Evolutionary conservation across 2,329 filamentous ascomycete species (phyloP).

Genomic region (Fusarium sp.): DNA sequence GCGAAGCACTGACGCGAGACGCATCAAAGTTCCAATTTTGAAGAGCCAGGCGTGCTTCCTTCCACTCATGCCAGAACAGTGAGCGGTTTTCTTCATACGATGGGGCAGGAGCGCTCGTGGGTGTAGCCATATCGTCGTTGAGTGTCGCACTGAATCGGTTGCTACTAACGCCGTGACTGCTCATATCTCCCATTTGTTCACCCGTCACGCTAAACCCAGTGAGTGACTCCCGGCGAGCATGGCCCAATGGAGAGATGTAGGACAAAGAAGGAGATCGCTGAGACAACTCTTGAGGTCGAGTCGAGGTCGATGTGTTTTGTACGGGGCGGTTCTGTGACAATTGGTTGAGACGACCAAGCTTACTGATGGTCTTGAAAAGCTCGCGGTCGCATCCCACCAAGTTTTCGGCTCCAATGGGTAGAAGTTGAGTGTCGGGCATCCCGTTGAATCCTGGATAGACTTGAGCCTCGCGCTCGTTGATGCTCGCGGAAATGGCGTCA

Average conservation of each 20-base stretch:
- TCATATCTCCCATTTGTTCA: slow-evolving; percentile 46
- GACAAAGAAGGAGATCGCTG: slow-evolving; percentile 53
- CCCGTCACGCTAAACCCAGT: slow-evolving; percentile 40
- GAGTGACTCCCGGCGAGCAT: slow-evolving; percentile 54
- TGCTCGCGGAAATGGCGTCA: slow-evolving; percentile 89
- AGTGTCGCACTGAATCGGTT: slow-evolving; percentile 71
- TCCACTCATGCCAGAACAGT: slow-evolving; percentile 89
- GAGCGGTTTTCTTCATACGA: slow-evolving; percentile 68
- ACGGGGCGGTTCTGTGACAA: slow-evolving; percentile 77
- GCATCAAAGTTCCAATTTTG: slow-evolving; percentile 84
- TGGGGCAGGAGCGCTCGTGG: slow-evolving; percentile 55
- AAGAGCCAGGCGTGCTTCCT: slow-evolving; percentile 78
- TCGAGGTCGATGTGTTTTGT: slow-evolving; percentile 48
- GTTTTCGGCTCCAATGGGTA: slow-evolving; percentile 78
- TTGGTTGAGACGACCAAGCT: slow-evolving; percentile 85
- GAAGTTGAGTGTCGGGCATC: slow-evolving; percentile 59
- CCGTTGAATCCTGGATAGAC: slow-evolving; percentile 75
- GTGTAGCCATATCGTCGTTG: slow-evolving; percentile 64
- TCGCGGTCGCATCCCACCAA: slow-evolving; percentile 87
- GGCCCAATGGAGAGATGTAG: slow-evolving; percentile 54
- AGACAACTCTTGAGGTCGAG: slow-evolving; percentile 22
- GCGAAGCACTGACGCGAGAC: slow-evolving; percentile 60
- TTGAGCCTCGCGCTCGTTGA: slow-evolving; percentile 91
- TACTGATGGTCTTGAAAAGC: slow-evolving; percentile 86
- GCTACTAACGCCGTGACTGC: slow-evolving; percentile 70